These are phyloP conservation scores for Hysterangium stoloniferum DNA, from an alignment of 768 basidiomycete species.

Conservation along the genomic window DNA sequence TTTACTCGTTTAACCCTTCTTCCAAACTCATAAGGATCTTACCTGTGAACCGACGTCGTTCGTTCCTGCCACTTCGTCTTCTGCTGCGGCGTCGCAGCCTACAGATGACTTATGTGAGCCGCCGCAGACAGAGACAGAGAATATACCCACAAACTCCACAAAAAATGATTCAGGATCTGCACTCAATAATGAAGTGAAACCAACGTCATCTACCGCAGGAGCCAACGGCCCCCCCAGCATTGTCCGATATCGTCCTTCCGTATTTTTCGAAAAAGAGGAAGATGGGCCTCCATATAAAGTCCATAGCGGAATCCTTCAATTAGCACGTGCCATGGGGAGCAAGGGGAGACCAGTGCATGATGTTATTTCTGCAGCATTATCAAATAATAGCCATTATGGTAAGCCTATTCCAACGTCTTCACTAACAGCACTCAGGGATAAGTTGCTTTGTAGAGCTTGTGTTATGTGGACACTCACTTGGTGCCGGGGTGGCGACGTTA, in stretches of 20 bases:
- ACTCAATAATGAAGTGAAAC: background rate
- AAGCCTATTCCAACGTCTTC: conserved; percentile 4
- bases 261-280: too few relatives aligned
- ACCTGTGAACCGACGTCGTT: conserved; percentile 61
- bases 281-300: conserved; percentile 41
- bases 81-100: conserved; percentile 38
- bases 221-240: too few relatives aligned
- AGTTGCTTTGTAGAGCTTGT: conserved; percentile 44
- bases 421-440: background rate
- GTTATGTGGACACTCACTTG: conserved; percentile 77
- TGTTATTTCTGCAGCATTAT: conserved; percentile 63
- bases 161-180: conserved; percentile 26
- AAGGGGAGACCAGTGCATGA: conserved; percentile 69
- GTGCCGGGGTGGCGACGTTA: conserved; percentile 72
- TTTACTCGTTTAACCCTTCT: background rate
- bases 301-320: conserved; percentile 73
- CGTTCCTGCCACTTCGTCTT: conserved; percentile 34
- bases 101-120: conserved; percentile 17
- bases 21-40: conserved; percentile 36
- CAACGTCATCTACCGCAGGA: conserved; percentile 18
- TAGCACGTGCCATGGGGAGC: conserved; percentile 74
- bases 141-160: conserved; percentile 4
- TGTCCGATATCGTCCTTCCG: too few relatives aligned
- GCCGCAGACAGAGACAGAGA: background rate
- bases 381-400: conserved; percentile 68